phyloP scores from a whole-genome alignment of 371 early-diverging fungal genomes.

The Umbelopsis sp. region DNA sequence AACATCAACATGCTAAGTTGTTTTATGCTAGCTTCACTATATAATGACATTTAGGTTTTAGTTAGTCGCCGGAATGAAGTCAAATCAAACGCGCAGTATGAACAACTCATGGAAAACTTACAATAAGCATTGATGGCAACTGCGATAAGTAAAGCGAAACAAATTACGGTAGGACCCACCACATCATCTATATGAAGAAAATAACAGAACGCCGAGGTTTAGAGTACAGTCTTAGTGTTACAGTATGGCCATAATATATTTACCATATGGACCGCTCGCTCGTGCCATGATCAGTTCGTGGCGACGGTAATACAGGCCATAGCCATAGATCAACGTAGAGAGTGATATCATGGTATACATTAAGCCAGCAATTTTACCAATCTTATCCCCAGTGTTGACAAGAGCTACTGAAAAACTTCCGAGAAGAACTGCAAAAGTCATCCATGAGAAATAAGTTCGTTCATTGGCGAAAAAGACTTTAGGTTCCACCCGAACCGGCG shows the following conservation, averaged over 20 bases:
- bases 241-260: not conserved
- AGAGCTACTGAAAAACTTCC: slow-evolving; percentile 81
- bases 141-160: slow-evolving; percentile 84
- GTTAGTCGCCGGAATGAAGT: no score
- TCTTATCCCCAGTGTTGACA: slow-evolving; percentile 83
- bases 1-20: no score
- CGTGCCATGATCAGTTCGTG: slow-evolving; percentile 75
- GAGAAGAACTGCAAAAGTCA: slow-evolving; percentile 76
- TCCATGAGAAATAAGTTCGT: slow-evolving; percentile 96
- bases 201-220: not conserved
- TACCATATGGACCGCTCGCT: slow-evolving; percentile 72
- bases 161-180: slow-evolving; percentile 86
- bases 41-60: not conserved
- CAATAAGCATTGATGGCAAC: slow-evolving; percentile 86
- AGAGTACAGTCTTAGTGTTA: not conserved
- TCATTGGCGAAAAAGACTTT: slow-evolving; percentile 99
- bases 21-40: not conserved
- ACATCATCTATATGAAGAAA: slow-evolving; percentile 47
- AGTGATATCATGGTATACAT: slow-evolving; percentile 83
- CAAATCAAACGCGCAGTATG: no score
- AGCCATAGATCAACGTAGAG: slow-evolving; percentile 85
- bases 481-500: slow-evolving; percentile 96
- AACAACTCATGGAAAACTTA: slow-evolving; percentile 46
- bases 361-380: slow-evolving; percentile 74
- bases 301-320: slow-evolving; percentile 93